phyloP scores from a whole-genome alignment of 805 yeast genomes.

The Nakazawaea ishiwadae region DNA sequence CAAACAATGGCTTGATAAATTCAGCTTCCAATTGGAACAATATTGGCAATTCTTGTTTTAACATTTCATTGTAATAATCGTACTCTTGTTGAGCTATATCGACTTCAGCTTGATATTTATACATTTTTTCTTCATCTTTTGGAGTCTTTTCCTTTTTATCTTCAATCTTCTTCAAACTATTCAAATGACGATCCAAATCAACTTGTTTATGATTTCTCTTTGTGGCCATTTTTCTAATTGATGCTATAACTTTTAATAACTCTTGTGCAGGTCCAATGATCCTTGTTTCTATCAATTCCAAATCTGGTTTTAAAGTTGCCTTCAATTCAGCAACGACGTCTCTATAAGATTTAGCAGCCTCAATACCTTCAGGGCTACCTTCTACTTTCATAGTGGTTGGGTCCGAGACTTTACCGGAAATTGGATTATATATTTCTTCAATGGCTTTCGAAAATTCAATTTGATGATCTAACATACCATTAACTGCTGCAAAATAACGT shows the following conservation, averaged over 20 bases:
- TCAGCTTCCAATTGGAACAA: conserved; percentile 86
- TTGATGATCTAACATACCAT: conserved; percentile 90
- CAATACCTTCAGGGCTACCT: conserved; percentile 94
- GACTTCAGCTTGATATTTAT: conserved; percentile 83
- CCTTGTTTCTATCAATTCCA: conserved; percentile 86
- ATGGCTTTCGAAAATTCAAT: conserved; percentile 93
- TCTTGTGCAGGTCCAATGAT: conserved; percentile 92
- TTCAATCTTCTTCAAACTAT: conserved; percentile 66
- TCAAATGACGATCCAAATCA: conserved; percentile 83
- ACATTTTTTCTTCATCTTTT: conserved; percentile 89
- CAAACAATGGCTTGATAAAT: conserved; percentile 89
- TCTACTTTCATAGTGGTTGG: conserved; percentile 84
- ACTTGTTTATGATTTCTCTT: conserved; percentile 94
- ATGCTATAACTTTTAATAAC: conserved; percentile 70
- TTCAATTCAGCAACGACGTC: conserved; percentile 85
- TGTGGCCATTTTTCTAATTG: conserved; percentile 88
- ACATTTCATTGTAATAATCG: conserved; percentile 92
- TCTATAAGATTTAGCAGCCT: conserved; percentile 89
- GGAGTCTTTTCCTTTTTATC: conserved; percentile 77
- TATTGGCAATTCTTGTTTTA: conserved; percentile 85
- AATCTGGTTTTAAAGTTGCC: conserved; percentile 82
- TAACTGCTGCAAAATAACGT: conserved; percentile 86
- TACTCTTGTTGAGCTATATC: conserved; percentile 92
- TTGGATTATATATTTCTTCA: conserved; percentile 95
- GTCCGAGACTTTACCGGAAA: conserved; percentile 86